Conservation (phyloP, 108 stramenopile species). For the Tribonema minus region DNA sequence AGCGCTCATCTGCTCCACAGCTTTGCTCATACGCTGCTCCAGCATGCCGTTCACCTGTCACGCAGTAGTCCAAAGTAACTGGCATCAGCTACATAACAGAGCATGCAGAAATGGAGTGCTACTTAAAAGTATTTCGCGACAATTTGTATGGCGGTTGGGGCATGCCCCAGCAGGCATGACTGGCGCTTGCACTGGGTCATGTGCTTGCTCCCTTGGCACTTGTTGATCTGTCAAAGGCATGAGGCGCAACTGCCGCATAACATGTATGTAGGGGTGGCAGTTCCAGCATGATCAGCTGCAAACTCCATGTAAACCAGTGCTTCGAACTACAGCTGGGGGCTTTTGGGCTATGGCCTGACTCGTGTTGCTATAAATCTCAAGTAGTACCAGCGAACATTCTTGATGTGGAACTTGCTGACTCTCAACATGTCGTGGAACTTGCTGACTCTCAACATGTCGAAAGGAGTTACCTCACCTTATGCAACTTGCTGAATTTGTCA, state of each 20-base stretch:
- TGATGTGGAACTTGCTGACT: neutral
- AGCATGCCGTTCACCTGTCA: conserved; percentile 19
- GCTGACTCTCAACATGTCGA: neutral
- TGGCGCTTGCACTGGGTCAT: neutral
- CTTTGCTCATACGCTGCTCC: neutral
- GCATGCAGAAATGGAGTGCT: neutral
- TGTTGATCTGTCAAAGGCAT: too few relatives aligned
- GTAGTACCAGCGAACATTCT: neutral
- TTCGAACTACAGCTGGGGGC: too few relatives aligned
- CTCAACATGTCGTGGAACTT: neutral
- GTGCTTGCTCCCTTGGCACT: neutral
- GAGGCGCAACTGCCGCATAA: too few relatives aligned
- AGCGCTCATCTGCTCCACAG: conserved; percentile 7
- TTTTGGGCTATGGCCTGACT: too few relatives aligned
- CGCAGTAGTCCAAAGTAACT: neutral
- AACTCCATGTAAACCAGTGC: too few relatives aligned
- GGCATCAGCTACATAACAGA: neutral
- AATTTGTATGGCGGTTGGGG: neutral
- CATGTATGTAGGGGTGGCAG: too few relatives aligned
- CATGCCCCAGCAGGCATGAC: neutral
- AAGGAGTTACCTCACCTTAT: neutral
- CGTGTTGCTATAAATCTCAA: neutral
- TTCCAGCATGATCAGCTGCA: too few relatives aligned
- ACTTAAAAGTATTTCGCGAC: too few relatives aligned
- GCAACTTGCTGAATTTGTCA: too few relatives aligned